Conservation (phyloP, 2,329 filamentous ascomycete species). For the Cordyceps sp. region DNA sequence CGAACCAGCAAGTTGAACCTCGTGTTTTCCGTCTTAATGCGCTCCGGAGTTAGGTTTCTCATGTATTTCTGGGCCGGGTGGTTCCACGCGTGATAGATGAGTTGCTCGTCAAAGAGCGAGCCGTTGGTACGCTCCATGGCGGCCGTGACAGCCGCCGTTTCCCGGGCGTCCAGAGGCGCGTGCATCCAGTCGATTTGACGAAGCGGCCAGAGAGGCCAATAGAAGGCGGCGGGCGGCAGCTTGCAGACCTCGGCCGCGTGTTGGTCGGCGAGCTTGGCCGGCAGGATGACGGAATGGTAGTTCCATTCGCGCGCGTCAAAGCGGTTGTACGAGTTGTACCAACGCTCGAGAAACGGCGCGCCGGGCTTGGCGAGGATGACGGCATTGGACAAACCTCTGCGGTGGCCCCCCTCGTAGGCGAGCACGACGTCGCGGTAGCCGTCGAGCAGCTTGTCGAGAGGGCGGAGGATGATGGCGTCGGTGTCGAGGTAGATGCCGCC, state of each 20-base stretch:
- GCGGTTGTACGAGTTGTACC: constrained; percentile 1
- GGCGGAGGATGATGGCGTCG: neutral
- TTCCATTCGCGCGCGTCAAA: constrained; percentile 1
- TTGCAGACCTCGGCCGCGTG: neutral
- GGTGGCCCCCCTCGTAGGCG: constrained; percentile 1
- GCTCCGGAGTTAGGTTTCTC: neutral
- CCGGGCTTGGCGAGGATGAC: constrained; percentile 1
- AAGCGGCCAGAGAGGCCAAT: neutral
- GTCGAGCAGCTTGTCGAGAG: neutral
- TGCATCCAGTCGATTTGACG: constrained; percentile 1
- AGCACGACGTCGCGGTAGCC: neutral
- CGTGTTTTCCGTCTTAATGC: neutral
- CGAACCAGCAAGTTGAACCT: constrained; percentile 1
- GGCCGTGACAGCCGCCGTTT: neutral
- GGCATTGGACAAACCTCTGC: neutral
- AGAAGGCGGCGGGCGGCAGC: constrained; percentile 1
- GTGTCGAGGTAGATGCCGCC: constrained; percentile 1
- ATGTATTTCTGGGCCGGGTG: neutral
- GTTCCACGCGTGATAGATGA: neutral
- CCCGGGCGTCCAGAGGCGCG: neutral
- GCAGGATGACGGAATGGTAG: constrained; percentile 1
- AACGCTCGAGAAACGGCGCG: constrained; percentile 1
- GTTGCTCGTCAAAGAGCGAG: neutral
- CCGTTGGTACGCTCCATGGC: neutral
- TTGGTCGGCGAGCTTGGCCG: neutral